These are phyloP conservation scores for Boletus sp. DNA, from an alignment of 1,284 basidiomycete genomes.

Conservation along the genomic window DNA sequence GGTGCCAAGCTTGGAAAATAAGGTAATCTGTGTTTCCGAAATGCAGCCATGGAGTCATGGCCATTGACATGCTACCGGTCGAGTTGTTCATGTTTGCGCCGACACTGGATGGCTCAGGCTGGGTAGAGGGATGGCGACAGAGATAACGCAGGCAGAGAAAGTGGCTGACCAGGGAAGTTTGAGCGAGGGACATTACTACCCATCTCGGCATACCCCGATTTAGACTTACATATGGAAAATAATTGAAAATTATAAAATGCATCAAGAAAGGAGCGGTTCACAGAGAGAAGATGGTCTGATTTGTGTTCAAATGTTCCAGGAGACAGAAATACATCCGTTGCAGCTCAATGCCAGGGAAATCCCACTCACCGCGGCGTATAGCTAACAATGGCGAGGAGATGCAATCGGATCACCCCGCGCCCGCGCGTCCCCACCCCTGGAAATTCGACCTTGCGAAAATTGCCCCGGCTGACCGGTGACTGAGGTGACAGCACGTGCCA, in stretches of 20 bases:
- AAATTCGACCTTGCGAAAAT: too few relatives aligned
- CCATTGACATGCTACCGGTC: slow-evolving; percentile 16
- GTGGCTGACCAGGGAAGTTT: background rate
- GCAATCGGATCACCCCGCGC: slow-evolving; percentile 32
- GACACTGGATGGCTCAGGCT: background rate
- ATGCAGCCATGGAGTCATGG: slow-evolving; percentile 64
- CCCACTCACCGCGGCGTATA: slow-evolving; percentile 1
- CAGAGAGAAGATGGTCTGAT: background rate
- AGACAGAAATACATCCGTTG: background rate
- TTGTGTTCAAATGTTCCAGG: background rate
- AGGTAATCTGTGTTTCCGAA: slow-evolving; percentile 62
- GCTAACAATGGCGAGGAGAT: background rate
- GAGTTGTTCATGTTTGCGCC: slow-evolving; percentile 6
- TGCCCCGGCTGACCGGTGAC: too few relatives aligned
- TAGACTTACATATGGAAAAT: background rate
- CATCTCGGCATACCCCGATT: slow-evolving; percentile 1
- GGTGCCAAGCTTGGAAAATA: slow-evolving; percentile 68
- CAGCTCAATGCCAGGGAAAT: background rate
- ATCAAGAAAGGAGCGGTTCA: background rate
- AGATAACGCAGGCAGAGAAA: background rate
- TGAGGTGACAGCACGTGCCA: too few relatives aligned
- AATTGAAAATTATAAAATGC: background rate
- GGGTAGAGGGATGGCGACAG: background rate
- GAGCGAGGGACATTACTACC: too few relatives aligned
- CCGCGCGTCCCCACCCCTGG: slow-evolving; percentile 13